Evolutionary conservation across 805 yeast genomes (phyloP).

Genomic region (Candida pseudoglaebosa): DNA sequence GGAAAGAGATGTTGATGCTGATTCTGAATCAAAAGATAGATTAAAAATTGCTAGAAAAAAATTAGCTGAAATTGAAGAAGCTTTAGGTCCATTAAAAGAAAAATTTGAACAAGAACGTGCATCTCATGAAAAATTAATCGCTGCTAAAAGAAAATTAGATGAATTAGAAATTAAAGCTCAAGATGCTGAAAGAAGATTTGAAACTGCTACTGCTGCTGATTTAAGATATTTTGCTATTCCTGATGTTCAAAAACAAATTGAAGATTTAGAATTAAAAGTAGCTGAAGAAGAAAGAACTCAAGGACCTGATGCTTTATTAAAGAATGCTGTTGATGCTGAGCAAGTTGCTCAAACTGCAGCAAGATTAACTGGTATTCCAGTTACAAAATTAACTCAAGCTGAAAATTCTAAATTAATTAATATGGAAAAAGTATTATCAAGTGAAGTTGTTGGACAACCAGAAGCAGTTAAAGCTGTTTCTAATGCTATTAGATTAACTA

Average conservation of each 20-base stretch:
- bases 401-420: constrained; percentile 90
- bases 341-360: constrained; percentile 97
- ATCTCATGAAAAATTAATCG: constrained; percentile 86
- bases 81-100: constrained; percentile 78
- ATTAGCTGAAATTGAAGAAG: constrained; percentile 81
- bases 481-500: constrained; percentile 85
- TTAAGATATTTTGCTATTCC: constrained; percentile 97
- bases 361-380: constrained; percentile 95
- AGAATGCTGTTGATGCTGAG: constrained; percentile 87
- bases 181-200: constrained; percentile 97
- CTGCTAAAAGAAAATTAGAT: constrained; percentile 85
- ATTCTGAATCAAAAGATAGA: constrained; percentile 79
- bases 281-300: constrained; percentile 70
- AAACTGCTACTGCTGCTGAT: constrained; percentile 92
- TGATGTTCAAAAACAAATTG: constrained; percentile 74
- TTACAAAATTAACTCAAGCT: constrained; percentile 87
- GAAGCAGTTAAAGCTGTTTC: constrained; percentile 96
- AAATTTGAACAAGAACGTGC: constrained; percentile 81
- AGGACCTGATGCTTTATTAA: constrained; percentile 63
- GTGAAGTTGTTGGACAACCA: constrained; percentile 88
- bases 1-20: constrained; percentile 91
- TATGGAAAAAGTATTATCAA: constrained; percentile 84
- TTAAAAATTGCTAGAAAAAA: constrained; percentile 72
- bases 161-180: constrained; percentile 89
- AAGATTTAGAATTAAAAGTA: constrained; percentile 67